Conservation (phyloP, 2,329 filamentous ascomycete genomes). For the Aureobasidium lini region DNA sequence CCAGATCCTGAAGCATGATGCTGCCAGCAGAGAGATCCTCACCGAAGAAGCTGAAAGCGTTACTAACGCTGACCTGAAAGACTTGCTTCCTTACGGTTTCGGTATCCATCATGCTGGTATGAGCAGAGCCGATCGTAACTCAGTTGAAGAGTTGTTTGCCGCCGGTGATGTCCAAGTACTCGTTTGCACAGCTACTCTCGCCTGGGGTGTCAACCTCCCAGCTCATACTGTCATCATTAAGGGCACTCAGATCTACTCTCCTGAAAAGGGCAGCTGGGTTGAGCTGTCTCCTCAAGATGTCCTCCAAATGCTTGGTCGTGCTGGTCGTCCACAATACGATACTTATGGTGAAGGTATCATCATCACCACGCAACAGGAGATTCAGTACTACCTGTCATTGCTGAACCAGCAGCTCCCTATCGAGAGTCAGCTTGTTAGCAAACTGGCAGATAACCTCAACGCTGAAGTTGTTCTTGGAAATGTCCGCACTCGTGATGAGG, state of each 20-base stretch:
- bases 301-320: constrained; percentile 95
- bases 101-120: constrained; percentile 98
- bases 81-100: constrained; percentile 90
- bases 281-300: constrained; percentile 96
- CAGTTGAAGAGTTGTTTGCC: constrained; percentile 89
- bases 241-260: constrained; percentile 94
- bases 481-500: constrained; percentile 83
- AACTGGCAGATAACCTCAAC: constrained; percentile 90
- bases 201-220: constrained; percentile 97
- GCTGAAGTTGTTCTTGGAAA: constrained; percentile 94
- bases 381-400: constrained; percentile 94
- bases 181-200: constrained; percentile 94
- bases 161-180: constrained; percentile 89
- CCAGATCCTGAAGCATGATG: constrained; percentile 87
- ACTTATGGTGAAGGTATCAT: constrained; percentile 98
- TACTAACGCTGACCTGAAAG: constrained; percentile 81
- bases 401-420: constrained; percentile 97
- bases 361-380: constrained; percentile 88
- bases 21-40: constrained; percentile 81
- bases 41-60: constrained; percentile 77
- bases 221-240: constrained; percentile 99
- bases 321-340: constrained; percentile 91
- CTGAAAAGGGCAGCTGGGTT: constrained; percentile 97
- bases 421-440: constrained; percentile 90
- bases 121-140: constrained; percentile 87